Conservation (phyloP, 2,329 filamentous ascomycete genomes). For the Clonostachys chloroleuca region DNA sequence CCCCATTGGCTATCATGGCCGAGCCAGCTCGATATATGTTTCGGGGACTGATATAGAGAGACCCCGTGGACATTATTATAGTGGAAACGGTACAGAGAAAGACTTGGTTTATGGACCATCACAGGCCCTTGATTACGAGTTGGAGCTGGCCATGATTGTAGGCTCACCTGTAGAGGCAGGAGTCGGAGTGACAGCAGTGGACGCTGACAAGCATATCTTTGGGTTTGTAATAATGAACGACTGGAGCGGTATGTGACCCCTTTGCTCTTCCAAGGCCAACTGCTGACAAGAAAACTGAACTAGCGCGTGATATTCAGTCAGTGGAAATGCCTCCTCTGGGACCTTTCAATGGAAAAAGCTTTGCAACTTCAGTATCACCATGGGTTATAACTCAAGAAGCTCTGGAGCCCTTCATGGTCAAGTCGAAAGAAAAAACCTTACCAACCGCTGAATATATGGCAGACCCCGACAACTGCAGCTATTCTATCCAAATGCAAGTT, state of each 20-base stretch:
- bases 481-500: conserved; percentile 21
- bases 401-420: conserved; percentile 41
- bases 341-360: conserved; percentile 54
- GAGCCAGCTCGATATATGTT: conserved; percentile 36
- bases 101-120: conserved; percentile 50
- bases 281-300: conserved; percentile 7
- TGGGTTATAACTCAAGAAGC: conserved; percentile 59
- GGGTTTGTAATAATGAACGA: conserved; percentile 54
- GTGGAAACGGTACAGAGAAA: too few relatives aligned
- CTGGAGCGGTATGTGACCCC: conserved; percentile 29
- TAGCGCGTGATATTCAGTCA: conserved; percentile 49
- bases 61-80: too few relatives aligned
- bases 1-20: conserved; percentile 48
- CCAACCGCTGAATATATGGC: conserved; percentile 23
- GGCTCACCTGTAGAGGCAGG: conserved; percentile 63
- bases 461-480: conserved; percentile 5
- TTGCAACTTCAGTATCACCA: conserved; percentile 49
- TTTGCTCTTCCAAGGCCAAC: too few relatives aligned
- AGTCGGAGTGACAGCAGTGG: conserved; percentile 56
- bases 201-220: conserved; percentile 51
- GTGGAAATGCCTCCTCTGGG: conserved; percentile 53
- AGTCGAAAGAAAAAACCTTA: too few relatives aligned
- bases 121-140: conserved; percentile 66
- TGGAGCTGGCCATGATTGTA: conserved; percentile 75
- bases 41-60: too few relatives aligned